Evolutionary conservation across 805 yeast genomes (phyloP).

Genomic region (Metschnikowia colocasiae): DNA sequence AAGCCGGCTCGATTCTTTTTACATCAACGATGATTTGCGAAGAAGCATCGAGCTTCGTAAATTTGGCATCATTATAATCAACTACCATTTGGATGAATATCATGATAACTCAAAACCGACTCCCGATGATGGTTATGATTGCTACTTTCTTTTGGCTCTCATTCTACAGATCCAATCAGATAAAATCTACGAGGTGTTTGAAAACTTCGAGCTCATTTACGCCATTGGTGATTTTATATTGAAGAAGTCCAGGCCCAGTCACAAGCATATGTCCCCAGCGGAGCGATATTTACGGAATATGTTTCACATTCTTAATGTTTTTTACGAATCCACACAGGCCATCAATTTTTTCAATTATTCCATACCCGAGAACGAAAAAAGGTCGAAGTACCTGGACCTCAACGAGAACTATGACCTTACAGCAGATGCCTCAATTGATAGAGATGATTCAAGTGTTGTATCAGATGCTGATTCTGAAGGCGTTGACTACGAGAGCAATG

Average conservation of each 20-base stretch:
- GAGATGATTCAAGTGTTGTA: constrained; percentile 8
- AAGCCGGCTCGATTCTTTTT: constrained; percentile 16
- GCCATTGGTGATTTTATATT: constrained; percentile 39
- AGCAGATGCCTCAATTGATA: background rate
- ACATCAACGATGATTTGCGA: constrained; percentile 24
- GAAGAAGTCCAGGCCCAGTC: constrained; percentile 14
- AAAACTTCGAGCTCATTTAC: constrained; percentile 38
- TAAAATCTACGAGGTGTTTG: constrained; percentile 36
- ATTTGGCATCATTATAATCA: constrained; percentile 32
- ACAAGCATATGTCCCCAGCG: constrained; percentile 17
- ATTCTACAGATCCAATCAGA: constrained; percentile 39
- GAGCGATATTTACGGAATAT: constrained; percentile 25
- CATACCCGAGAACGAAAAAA: constrained; percentile 33
- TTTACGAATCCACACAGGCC: constrained; percentile 47
- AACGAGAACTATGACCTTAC: constrained; percentile 35
- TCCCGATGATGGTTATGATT: constrained; percentile 27
- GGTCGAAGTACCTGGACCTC: constrained; percentile 44
- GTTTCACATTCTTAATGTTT: constrained; percentile 32
- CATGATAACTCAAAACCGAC: constrained; percentile 24
- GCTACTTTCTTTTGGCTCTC: constrained; percentile 32
- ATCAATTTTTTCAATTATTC: constrained; percentile 46
- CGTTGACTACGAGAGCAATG: constrained; percentile 13
- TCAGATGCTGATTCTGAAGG: constrained; percentile 16
- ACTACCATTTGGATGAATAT: constrained; percentile 40
- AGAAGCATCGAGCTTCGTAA: constrained; percentile 36